Base-by-base conservation (phyloP, 1,284 basidiomycete species). In the Puccinia hordei region DNA sequence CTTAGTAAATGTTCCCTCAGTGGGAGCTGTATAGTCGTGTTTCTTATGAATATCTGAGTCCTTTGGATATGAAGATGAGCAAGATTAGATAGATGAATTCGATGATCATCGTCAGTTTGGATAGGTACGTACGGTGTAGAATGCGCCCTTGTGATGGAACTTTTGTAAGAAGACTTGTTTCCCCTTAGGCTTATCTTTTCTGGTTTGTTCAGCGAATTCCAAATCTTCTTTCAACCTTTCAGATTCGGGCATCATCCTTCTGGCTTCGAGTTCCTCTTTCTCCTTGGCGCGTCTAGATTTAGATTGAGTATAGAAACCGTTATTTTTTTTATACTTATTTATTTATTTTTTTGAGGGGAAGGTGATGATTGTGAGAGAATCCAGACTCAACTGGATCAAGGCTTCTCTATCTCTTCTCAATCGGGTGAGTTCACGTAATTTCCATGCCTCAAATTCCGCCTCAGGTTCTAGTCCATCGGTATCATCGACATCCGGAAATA, bases 121-220 rank as follows among this genome's bases (percentile, higher is more conserved):
- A n/a, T 66, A 17, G 65, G 57, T 59, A 92, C 93, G 89, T 93
- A 93, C 83, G 69, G 85, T 83, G 86, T 97, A 95, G 88, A 99
- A 99, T 81, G 95, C 95, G 84, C 97, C 97, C 87, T 98, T 98
- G 88, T 99, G 97, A 90, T 95, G 98, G 86, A 98, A 99, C 87
- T 97, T 98, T 86, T 99, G 95, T 84, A 98, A 86, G 87, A 99
- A 98, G 83, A 91, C 92, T 85, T 95, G 93, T 82, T 92, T 88
- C 2, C 93, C 94, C 83, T 94, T 92, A 27, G 92, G 90, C 86
- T 95, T 95, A 75, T 92, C 91, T 78, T 91, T 90, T 75, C 95
- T 88, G 55, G 90, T 88, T 85, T 92, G 90, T 82, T 93, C 89
- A 2, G 95, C 95, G 65, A 88, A 90, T 85, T 92, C 95, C 81